Evolutionary conservation across 2,329 filamentous ascomycete species (phyloP).

Genomic region (Colletotrichum gloeosporioides): DNA sequence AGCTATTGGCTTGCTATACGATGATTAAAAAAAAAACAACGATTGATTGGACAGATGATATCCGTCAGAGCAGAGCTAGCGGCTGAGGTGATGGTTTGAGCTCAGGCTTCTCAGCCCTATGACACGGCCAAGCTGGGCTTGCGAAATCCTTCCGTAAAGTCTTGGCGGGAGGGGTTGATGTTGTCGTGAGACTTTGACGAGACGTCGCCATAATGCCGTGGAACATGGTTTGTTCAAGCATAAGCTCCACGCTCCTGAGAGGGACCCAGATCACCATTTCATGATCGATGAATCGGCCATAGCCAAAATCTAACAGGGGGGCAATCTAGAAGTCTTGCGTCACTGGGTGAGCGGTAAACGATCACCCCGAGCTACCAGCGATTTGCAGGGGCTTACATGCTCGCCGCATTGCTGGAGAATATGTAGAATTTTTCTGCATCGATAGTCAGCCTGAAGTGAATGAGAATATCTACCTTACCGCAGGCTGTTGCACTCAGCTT

Average conservation of each 20-base stretch:
- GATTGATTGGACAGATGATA: neutral
- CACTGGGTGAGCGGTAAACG: neutral
- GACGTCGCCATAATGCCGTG: neutral
- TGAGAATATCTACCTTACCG: neutral
- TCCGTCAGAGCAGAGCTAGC: neutral
- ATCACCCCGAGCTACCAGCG: neutral
- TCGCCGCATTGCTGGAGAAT: neutral
- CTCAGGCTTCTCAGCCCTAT: slow-evolving; percentile 10
- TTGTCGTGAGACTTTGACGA: neutral
- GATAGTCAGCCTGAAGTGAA: neutral
- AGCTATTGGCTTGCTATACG: slow-evolving; percentile 14
- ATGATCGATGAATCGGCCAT: neutral
- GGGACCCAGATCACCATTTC: neutral
- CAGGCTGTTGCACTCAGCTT: neutral
- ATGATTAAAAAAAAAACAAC: neutral
- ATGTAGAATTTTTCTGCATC: neutral
- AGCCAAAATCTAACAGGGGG: neutral
- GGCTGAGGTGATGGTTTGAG: neutral
- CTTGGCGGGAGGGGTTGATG: neutral
- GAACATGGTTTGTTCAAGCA: neutral
- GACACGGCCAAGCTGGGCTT: neutral
- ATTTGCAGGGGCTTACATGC: neutral
- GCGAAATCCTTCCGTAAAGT: neutral
- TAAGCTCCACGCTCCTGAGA: neutral
- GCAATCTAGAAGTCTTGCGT: neutral